These are phyloP conservation scores for Scheffersomyces titani DNA, from an alignment of 1,139 yeast species.

Conservation along the genomic window DNA sequence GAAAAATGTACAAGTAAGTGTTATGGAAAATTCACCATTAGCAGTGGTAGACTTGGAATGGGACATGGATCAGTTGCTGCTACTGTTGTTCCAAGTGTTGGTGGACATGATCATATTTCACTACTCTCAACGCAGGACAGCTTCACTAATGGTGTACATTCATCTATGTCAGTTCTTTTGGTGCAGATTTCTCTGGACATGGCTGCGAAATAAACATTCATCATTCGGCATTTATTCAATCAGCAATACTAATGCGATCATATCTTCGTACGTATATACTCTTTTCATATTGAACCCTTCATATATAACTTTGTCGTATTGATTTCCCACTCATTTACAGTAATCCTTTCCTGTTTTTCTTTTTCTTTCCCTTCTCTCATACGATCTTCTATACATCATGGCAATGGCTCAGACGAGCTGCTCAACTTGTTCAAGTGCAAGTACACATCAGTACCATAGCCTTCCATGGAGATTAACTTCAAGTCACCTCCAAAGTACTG, in stretches of 20 bases:
- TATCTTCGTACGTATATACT: background rate
- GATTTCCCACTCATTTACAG: background rate
- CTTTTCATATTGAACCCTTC: background rate
- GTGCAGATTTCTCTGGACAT: background rate
- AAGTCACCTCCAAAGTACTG: slow-evolving; percentile 92
- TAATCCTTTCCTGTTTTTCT: background rate
- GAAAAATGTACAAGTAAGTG: no score
- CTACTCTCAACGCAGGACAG: background rate
- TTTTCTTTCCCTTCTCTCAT: background rate
- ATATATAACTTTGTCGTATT: background rate
- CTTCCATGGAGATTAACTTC: slow-evolving; percentile 87
- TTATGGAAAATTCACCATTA: no score
- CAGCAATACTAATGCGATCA: background rate
- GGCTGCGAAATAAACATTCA: background rate
- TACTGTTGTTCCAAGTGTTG: background rate
- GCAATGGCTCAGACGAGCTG: slow-evolving; percentile 49
- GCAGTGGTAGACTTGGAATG: background rate
- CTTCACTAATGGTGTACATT: no score
- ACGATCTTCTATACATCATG: slow-evolving; percentile 17
- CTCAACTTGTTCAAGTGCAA: slow-evolving; percentile 68
- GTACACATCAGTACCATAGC: slow-evolving; percentile 92
- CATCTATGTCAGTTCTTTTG: no score
- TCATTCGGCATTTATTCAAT: background rate
- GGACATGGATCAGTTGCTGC: background rate
- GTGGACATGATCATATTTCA: background rate